phyloP scores from a whole-genome alignment of 2,329 filamentous ascomycete genomes.

The Cryoendolithus antarcticus region DNA sequence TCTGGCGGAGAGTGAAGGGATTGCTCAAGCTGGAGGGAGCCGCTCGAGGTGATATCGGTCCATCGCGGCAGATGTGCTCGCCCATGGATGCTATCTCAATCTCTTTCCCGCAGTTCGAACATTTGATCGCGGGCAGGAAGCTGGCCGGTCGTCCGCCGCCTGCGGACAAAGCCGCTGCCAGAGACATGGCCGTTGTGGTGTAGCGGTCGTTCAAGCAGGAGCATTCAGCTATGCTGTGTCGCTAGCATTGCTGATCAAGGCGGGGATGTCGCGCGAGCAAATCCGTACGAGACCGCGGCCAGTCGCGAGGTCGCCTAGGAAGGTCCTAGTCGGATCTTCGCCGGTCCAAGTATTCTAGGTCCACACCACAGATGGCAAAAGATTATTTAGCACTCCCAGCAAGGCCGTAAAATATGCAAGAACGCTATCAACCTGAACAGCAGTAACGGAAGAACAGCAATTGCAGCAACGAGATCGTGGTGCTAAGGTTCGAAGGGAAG shows the following conservation, averaged over 20 bases:
- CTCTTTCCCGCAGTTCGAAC: constrained; percentile 63
- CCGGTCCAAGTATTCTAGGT: constrained; percentile 2
- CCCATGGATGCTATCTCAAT: constrained; percentile 79
- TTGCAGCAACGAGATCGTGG: no score
- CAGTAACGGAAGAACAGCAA: no score
- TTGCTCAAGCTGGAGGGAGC: constrained; percentile 13
- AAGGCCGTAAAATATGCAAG: no score
- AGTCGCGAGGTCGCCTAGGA: constrained; percentile 5
- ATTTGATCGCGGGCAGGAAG: constrained; percentile 76
- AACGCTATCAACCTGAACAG: no score
- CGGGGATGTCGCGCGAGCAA: neutral
- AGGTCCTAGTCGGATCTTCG: constrained; percentile 2
- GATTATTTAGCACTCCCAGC: no score
- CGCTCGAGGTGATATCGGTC: constrained; percentile 36
- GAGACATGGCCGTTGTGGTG: constrained; percentile 12
- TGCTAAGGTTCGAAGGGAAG: no score
- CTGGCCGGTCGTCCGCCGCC: constrained; percentile 45
- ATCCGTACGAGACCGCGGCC: constrained; percentile 1
- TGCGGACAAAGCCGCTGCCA: constrained; percentile 16
- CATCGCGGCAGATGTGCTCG: constrained; percentile 55
- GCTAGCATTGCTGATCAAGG: no score
- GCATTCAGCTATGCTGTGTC: neutral
- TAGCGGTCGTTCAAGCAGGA: neutral
- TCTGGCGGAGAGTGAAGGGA: constrained; percentile 1
- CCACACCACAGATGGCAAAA: neutral